Evolutionary conservation across 306 rosid genomes (phyloP), one percentile per base, ranked within the genome.

Genomic region (Prunus dulcis): DNA sequence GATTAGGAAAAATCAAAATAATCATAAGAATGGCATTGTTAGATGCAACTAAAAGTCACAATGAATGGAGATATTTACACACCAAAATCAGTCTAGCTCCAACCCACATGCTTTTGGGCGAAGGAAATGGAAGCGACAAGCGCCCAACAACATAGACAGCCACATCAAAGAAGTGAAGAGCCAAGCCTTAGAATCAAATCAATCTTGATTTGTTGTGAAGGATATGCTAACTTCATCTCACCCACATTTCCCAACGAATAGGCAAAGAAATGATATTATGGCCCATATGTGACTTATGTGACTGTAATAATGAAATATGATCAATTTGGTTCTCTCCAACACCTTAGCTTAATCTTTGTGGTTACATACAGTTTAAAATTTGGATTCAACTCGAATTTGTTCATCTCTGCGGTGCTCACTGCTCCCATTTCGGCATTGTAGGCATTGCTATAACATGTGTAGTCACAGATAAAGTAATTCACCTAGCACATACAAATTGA

Each of bases 361-460:
- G 38, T 34, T 5, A 5, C 8, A 34, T 34, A 1, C 38, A 5
- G 8, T 34, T 34, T 34, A 34, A 34, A 34, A 34, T 34, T 8
- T 34, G 1, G 38, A 34, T 34, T 34, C 38, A 34, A 34, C 38
- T 34, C 38, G 5, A 34, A 34, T 5, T 58, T 80, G 86, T 89
- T 92, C 88, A 92, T 87, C 71, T 92, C 91, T 60, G 22, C 80
- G 2, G 71, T 90, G 87, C 89, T 88, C 51, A 89, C 86, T 53
- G 93, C 97, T 53, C 95, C 97, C 32, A 89, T 89, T 72, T 64
- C 74, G 17, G 96, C 97, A 67, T 77, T 88, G 61, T 88, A 75
- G 6, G 74, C 80, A 67, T 88, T 89, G 83, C 72, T 81, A 53
- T 74, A 76, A 62, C 75, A 79, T 82, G 96, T 89, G 81, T 67